phyloP scores from a whole-genome alignment of 768 basidiomycete species.

The Boletus speciosus region DNA sequence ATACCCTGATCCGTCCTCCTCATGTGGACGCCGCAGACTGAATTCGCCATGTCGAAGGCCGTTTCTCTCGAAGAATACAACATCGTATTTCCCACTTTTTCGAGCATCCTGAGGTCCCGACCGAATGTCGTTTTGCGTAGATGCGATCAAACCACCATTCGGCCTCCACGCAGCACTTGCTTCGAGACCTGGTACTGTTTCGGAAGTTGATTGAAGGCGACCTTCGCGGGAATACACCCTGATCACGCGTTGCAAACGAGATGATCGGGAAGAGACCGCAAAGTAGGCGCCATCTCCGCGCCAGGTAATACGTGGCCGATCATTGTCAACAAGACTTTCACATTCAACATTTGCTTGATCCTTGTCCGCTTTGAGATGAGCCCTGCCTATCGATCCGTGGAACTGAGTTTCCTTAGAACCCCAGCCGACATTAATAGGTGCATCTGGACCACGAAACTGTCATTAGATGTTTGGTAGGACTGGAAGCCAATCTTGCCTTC shows the following conservation, averaged over 20 bases:
- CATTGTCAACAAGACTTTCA: conserved; percentile 69
- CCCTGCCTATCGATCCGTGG: conserved; percentile 91
- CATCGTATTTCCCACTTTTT: conserved; percentile 68
- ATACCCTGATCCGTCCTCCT: conserved; percentile 55
- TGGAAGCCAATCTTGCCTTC: conserved; percentile 52
- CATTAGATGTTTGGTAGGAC: not conserved
- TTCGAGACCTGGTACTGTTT: conserved; percentile 80
- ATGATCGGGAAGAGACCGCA: conserved; percentile 73
- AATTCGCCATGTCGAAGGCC: conserved; percentile 93
- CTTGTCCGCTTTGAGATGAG: conserved; percentile 52
- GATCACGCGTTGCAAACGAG: conserved; percentile 25
- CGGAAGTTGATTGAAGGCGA: conserved; percentile 77
- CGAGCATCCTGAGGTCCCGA: conserved; percentile 67
- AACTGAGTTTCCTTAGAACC: conserved; percentile 97
- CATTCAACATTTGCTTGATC: conserved; percentile 38
- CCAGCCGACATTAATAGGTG: conserved; percentile 96
- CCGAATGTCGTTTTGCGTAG: conserved; percentile 74
- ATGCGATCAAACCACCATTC: conserved; percentile 79
- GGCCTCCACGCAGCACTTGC: conserved; percentile 82
- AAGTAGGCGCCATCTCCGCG: conserved; percentile 91
- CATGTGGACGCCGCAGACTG: conserved; percentile 42
- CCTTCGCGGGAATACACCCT: conserved; percentile 44
- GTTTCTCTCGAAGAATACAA: conserved; percentile 95
- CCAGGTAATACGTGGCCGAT: conserved; percentile 78
- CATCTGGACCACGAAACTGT: conserved; percentile 46